Percentiles rank a stretch among this genome's conserved stretches.
phyloP scores from a whole-genome alignment of 2,329 filamentous ascomycete species.

The Clarireedia monteithiana region DNA sequence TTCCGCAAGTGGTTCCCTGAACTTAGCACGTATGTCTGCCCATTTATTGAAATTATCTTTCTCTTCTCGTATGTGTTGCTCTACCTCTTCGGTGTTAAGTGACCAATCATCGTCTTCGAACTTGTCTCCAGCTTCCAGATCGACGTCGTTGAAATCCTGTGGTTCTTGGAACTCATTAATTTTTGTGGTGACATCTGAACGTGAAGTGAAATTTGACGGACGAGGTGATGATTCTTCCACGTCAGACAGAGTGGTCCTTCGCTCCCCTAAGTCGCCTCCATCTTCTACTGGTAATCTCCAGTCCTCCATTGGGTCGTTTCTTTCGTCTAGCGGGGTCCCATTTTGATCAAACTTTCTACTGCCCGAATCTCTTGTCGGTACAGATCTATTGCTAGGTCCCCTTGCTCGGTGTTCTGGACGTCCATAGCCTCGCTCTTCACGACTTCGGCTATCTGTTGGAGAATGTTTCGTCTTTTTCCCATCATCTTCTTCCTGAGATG shows the following conservation, averaged over 20 bases:
- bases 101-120: constrained; percentile 4
- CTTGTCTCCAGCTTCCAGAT: constrained; percentile 6
- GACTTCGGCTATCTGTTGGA: constrained; percentile 3
- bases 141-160: neutral
- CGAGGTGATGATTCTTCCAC: neutral
- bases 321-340: constrained; percentile 8
- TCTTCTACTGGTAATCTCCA: neutral
- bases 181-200: neutral
- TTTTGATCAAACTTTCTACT: neutral
- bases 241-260: constrained; percentile 1
- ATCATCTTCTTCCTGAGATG: constrained; percentile 6
- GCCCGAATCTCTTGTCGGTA: neutral
- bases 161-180: neutral
- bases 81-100: constrained; percentile 14
- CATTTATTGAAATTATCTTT: constrained; percentile 21
- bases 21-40: constrained; percentile 39
- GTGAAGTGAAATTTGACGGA: neutral
- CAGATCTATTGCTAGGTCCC: neutral
- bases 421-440: constrained; percentile 3
- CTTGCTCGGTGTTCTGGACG: neutral
- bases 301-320: constrained; percentile 12
- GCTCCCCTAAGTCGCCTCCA: neutral
- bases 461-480: constrained; percentile 9
- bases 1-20: constrained; percentile 44
- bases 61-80: constrained; percentile 11